Evolutionary conservation across 768 basidiomycete genomes (phyloP).

Genomic region (Podaxis mareebaensis): DNA sequence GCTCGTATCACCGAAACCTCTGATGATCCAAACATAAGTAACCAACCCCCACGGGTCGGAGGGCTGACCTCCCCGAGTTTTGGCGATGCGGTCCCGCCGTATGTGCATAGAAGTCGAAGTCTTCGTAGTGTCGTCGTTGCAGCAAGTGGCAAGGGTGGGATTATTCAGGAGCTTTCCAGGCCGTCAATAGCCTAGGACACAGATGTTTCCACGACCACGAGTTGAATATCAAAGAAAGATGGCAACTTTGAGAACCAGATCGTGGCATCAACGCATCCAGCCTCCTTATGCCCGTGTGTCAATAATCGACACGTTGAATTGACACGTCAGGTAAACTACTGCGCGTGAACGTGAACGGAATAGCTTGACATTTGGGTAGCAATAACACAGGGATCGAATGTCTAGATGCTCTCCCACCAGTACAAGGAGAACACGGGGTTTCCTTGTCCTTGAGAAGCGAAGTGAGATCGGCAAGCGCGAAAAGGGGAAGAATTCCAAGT

Average conservation of each 20-base stretch:
- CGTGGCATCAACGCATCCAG: neutral
- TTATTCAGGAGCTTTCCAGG: neutral
- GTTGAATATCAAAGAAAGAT: constrained; percentile 4
- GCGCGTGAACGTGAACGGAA: neutral
- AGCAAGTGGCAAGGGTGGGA: neutral
- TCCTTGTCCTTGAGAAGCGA: neutral
- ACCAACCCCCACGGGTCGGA: neutral
- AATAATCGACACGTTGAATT: neutral
- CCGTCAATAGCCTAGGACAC: neutral
- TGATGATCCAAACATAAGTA: neutral
- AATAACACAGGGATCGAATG: neutral
- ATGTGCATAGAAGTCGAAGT: neutral
- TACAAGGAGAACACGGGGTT: neutral
- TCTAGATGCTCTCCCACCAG: neutral
- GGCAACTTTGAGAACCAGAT: neutral
- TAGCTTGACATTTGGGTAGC: neutral
- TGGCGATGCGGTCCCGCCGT: neutral
- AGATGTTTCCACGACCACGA: constrained; percentile 3
- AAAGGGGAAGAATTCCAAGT: neutral
- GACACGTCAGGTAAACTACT: constrained; percentile 9
- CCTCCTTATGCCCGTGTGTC: neutral
- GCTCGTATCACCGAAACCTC: constrained; percentile 8
- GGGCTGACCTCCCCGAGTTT: neutral
- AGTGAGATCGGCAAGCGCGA: neutral
- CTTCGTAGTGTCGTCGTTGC: neutral